Evolutionary conservation across 1,284 basidiomycete genomes (phyloP), one percentile per base, ranked within the genome.

Genomic region (Dichomitus squalens): DNA sequence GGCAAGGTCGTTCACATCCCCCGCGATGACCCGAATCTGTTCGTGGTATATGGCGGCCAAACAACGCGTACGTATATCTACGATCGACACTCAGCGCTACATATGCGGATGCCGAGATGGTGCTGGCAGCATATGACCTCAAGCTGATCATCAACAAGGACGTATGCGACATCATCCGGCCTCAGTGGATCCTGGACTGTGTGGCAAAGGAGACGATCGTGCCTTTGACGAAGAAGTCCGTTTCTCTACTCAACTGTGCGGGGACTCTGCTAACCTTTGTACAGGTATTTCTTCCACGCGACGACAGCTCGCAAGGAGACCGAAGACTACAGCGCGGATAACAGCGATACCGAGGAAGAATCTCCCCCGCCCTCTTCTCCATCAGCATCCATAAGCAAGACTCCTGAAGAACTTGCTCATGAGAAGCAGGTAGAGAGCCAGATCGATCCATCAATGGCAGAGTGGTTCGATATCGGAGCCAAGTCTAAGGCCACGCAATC

Each of bases 111-210:
- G 34, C 31, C 33, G 29, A 21, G 2, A 3, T 35, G 44, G 25
- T 18, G 31, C 31, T 43, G 25, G 29, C 52, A 91, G 87, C 88
- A 1, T 88, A 87, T 62, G 85, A 89, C 66, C 73, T 90, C 54
- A 83, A 85, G 72, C 70, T 81, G 67, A 78, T 83, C 66, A 87
- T 84, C 55, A 76, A 88, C 60, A 88, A 88, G 66, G 84, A 77
- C 4, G 74, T 76, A 1, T 73, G 84, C 56, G 90, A 93, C 66
- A 82, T 96, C 49, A 75, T 96, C 54, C 86, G 81, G 53, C 92
- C 95, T 0, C 74, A 81, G 31, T 97, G 94, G 93, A 78, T 97
- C 49, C 70, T 80, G 43, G 91, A 94, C 66, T 93, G 87, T n/a
- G 79, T 95, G 41, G 76, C 80, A 3, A 75, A 78, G 29, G 79